phyloP scores from a whole-genome alignment of 257 asterid species.

The Salvia miltiorrhiza region DNA sequence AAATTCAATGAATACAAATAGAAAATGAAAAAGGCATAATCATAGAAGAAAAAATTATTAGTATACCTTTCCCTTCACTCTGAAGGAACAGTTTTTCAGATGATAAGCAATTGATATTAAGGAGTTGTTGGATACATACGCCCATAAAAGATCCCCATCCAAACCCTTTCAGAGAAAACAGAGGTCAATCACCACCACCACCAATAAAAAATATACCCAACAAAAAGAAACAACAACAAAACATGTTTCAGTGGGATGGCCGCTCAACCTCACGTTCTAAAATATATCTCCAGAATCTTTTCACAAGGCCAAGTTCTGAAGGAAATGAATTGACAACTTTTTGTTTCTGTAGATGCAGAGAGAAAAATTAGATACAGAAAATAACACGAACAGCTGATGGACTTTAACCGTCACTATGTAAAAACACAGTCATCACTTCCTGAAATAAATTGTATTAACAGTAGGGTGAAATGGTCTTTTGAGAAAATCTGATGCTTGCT shows the following conservation, averaged over 20 bases:
- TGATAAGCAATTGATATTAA: slow-evolving; percentile 50
- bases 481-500: background rate
- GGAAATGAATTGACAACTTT: slow-evolving; percentile 73
- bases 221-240: slow-evolving; percentile 13
- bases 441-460: background rate
- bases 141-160: slow-evolving; percentile 75
- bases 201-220: slow-evolving; percentile 8
- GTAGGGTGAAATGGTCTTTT: background rate
- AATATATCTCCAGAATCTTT: slow-evolving; percentile 91
- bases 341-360: slow-evolving; percentile 61
- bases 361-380: slow-evolving; percentile 11
- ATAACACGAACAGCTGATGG: slow-evolving; percentile 1
- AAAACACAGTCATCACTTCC: background rate
- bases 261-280: slow-evolving; percentile 65
- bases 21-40: background rate
- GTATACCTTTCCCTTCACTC: slow-evolving; percentile 77
- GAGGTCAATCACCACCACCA: background rate
- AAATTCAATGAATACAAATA: background rate
- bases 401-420: background rate
- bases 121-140: slow-evolving; percentile 63
- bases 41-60: slow-evolving; percentile 2
- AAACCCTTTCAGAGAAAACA: slow-evolving; percentile 41
- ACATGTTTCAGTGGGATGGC: slow-evolving; percentile 21
- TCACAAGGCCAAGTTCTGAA: slow-evolving; percentile 63
- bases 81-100: slow-evolving; percentile 60